A percentile compares a stretch with the other conserved stretches of the same genome.
Evolutionary conservation across 1,139 yeast species (phyloP).

Genomic region (Saccharomycopsis phalli): DNA sequence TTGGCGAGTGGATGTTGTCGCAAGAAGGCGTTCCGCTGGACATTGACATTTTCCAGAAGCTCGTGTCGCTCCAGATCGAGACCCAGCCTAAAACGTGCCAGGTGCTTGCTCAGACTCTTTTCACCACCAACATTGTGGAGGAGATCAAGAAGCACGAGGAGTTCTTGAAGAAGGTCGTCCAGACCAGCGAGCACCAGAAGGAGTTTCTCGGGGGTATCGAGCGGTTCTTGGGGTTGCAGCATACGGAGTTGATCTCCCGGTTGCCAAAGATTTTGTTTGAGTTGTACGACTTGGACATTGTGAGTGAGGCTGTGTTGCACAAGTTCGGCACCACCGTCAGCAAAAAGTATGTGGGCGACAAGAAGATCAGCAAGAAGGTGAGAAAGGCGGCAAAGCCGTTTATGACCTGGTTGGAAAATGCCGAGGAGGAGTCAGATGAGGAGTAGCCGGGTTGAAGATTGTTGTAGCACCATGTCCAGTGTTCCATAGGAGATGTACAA

Average conservation of each 20-base stretch:
- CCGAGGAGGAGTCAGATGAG: slow-evolving; percentile 69
- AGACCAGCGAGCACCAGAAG: slow-evolving; percentile 59
- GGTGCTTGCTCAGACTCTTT: slow-evolving; percentile 85
- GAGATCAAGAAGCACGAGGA: slow-evolving; percentile 77
- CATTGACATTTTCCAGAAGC: slow-evolving; percentile 87
- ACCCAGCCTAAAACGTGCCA: slow-evolving; percentile 73
- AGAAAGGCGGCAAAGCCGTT: slow-evolving; percentile 93
- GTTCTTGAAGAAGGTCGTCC: slow-evolving; percentile 67
- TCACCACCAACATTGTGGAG: slow-evolving; percentile 62
- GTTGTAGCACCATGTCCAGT: too few species aligned
- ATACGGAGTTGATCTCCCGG: slow-evolving; percentile 62
- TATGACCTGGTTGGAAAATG: slow-evolving; percentile 88
- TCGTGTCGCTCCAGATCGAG: slow-evolving; percentile 66
- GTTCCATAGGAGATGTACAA: too few species aligned
- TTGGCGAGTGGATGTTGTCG: slow-evolving; percentile 80
- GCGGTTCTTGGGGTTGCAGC: slow-evolving; percentile 79
- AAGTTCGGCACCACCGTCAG: slow-evolving; percentile 91
- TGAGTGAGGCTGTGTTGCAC: slow-evolving; percentile 72
- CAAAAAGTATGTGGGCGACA: slow-evolving; percentile 78
- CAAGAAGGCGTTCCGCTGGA: slow-evolving; percentile 63
- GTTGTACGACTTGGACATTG: slow-evolving; percentile 73
- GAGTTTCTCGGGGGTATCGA: slow-evolving; percentile 94
- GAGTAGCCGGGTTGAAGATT: slow-evolving; percentile 35
- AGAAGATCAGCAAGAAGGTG: slow-evolving; percentile 85
- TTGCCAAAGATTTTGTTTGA: slow-evolving; percentile 77